Evolutionary conservation across 202 grass and related monocot species (phyloP).

Genomic region (Dendrocalamus latiflorus): DNA sequence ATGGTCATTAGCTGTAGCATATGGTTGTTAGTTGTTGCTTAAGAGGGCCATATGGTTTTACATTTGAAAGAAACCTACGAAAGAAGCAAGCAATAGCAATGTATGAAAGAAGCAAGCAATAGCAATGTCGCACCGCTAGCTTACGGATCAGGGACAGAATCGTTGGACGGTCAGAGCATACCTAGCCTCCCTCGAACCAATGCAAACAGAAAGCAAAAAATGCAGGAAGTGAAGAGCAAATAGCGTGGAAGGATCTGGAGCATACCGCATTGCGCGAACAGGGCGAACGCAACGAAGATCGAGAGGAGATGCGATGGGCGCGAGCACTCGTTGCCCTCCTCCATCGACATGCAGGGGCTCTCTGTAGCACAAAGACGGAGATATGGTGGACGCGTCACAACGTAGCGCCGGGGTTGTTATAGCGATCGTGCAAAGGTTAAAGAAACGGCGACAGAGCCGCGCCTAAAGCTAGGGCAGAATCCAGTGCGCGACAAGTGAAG

Average conservation of each 20-base stretch:
- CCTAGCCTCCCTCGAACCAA: background rate
- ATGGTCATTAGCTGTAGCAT: background rate
- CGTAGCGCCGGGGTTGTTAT: conserved; percentile 26
- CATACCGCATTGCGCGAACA: conserved; percentile 43
- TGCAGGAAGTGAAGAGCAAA: background rate
- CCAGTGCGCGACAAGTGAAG: background rate
- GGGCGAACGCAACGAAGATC: conserved; percentile 6
- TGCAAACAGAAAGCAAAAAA: background rate
- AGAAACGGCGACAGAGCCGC: conserved; percentile 5
- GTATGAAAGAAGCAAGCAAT: background rate
- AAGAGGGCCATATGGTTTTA: background rate
- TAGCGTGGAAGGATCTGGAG: background rate
- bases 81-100: background rate
- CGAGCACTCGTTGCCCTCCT: background rate
- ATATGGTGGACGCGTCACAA: too few relatives aligned
- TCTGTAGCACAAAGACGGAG: background rate
- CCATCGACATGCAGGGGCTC: conserved; percentile 21
- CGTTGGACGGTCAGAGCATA: background rate
- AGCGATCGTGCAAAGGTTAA: conserved; percentile 16
- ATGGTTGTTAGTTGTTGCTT: background rate
- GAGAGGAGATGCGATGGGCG: conserved; percentile 5
- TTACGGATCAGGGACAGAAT: background rate
- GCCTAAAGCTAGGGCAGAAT: background rate
- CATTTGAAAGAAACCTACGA: background rate
- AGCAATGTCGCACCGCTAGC: background rate